These are phyloP conservation scores for Candida mattraensis DNA, from an alignment of 805 yeast genomes.

Conservation along the genomic window DNA sequence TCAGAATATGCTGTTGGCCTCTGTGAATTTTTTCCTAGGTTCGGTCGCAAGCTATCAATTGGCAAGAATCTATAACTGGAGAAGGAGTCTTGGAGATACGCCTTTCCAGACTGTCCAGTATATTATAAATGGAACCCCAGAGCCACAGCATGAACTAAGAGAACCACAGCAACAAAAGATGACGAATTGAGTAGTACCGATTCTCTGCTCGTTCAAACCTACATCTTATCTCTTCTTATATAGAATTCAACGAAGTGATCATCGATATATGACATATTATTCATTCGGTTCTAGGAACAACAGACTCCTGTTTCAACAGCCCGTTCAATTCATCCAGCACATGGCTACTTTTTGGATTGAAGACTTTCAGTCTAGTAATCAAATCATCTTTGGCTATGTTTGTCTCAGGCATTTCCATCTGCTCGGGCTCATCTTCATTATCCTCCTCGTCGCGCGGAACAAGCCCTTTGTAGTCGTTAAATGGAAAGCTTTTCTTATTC, in stretches of 20 bases:
- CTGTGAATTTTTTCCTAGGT: conserved; percentile 92
- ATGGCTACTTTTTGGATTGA: conserved; percentile 36
- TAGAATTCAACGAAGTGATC: too few relatives aligned
- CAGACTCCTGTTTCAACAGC: conserved; percentile 26
- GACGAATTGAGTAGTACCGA: too few relatives aligned
- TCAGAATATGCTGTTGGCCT: conserved; percentile 80
- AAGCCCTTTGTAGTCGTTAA: conserved; percentile 30
- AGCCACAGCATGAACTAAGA: conserved; percentile 1
- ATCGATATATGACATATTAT: not conserved
- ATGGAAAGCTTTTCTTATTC: conserved; percentile 32
- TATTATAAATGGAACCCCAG: conserved; percentile 48
- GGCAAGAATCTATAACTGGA: conserved; percentile 65
- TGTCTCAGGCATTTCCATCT: conserved; percentile 2
- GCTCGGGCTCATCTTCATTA: conserved; percentile 34
- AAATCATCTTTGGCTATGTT: conserved; percentile 31
- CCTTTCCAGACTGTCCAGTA: conserved; percentile 56
- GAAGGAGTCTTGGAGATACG: conserved; percentile 63
- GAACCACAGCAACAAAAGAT: too few relatives aligned
- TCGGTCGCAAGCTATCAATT: conserved; percentile 87
- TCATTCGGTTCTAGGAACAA: conserved; percentile 16
- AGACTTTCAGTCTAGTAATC: conserved; percentile 36
- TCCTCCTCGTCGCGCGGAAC: conserved; percentile 30
- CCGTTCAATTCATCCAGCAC: conserved; percentile 27
- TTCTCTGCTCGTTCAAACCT: too few relatives aligned
- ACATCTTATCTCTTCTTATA: too few relatives aligned